phyloP scores from a whole-genome alignment of 2,329 filamentous ascomycete genomes.

The Colletotrichum phormii region DNA sequence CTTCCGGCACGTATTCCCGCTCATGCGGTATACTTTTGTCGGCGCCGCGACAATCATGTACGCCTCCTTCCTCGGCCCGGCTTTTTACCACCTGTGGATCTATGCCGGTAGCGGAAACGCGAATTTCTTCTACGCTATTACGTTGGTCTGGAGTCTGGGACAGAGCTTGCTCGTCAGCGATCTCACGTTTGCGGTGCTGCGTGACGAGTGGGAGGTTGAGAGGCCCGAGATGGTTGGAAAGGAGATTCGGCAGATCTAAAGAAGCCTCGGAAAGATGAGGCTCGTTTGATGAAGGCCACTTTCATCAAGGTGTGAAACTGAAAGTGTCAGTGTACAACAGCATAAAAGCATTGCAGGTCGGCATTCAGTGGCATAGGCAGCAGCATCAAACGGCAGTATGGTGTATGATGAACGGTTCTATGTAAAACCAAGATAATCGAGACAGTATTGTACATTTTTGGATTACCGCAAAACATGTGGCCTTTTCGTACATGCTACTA shows the following conservation, averaged over 20 bases:
- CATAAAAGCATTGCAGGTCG: neutral
- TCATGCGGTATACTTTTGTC: conserved; percentile 94
- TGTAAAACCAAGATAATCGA: neutral
- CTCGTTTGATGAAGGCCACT: conserved; percentile 29
- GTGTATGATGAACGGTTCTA: neutral
- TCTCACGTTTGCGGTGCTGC: conserved; percentile 85
- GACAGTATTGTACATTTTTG: conserved; percentile 24
- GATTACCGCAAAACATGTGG: neutral
- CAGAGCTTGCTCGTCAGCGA: conserved; percentile 90
- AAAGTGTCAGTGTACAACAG: neutral
- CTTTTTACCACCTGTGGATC: conserved; percentile 98
- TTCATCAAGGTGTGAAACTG: conserved; percentile 17
- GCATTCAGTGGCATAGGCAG: neutral
- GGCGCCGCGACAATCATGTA: conserved; percentile 87
- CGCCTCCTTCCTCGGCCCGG: conserved; percentile 87
- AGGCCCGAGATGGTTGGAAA: conserved; percentile 90
- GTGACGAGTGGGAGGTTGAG: conserved; percentile 95
- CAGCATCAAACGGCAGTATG: neutral
- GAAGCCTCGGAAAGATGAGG: neutral
- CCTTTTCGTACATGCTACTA: neutral
- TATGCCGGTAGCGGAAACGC: conserved; percentile 98
- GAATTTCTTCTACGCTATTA: conserved; percentile 99
- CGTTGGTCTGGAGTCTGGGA: conserved; percentile 95
- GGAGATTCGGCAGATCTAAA: conserved; percentile 84
- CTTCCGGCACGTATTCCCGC: conserved; percentile 90